Evolutionary conservation across 116 monocot species (phyloP).

Genomic region (Dioscorea cayenensis): DNA sequence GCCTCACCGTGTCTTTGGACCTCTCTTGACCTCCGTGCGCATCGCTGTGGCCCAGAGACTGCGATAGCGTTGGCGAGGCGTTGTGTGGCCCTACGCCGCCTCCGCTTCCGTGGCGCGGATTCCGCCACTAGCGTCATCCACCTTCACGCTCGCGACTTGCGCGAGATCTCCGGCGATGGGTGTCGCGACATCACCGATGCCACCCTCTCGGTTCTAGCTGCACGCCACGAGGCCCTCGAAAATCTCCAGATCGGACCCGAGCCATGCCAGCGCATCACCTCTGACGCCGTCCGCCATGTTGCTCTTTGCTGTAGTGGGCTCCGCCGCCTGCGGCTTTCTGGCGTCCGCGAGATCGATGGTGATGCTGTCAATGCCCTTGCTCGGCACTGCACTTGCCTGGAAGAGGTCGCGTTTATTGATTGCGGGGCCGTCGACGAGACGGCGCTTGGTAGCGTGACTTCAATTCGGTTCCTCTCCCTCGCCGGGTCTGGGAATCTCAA

Average conservation of each 20-base stretch:
- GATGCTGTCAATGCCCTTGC: constrained; percentile 56
- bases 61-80: constrained; percentile 44
- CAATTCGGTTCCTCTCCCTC: constrained; percentile 61
- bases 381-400: constrained; percentile 36
- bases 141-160: constrained; percentile 51
- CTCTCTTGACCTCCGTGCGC: constrained; percentile 70
- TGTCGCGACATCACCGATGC: constrained; percentile 73
- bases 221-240: constrained; percentile 71
- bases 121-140: constrained; percentile 50
- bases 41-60: constrained; percentile 30
- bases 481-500: constrained; percentile 54
- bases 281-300: constrained; percentile 62
- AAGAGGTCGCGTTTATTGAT: constrained; percentile 64
- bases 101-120: constrained; percentile 61
- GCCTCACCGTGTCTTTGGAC: constrained; percentile 78
- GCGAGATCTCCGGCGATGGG: constrained; percentile 53
- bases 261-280: constrained; percentile 51
- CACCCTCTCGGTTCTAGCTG: constrained; percentile 61
- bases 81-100: constrained; percentile 48
- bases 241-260: constrained; percentile 80
- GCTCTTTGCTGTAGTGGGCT: constrained; percentile 63
- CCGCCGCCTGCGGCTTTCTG: constrained; percentile 53
- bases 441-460: constrained; percentile 41
- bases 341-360: constrained; percentile 53
- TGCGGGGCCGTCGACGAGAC: constrained; percentile 46